phyloP scores from a whole-genome alignment of 345 rosid species.

The Viola odorata region DNA sequence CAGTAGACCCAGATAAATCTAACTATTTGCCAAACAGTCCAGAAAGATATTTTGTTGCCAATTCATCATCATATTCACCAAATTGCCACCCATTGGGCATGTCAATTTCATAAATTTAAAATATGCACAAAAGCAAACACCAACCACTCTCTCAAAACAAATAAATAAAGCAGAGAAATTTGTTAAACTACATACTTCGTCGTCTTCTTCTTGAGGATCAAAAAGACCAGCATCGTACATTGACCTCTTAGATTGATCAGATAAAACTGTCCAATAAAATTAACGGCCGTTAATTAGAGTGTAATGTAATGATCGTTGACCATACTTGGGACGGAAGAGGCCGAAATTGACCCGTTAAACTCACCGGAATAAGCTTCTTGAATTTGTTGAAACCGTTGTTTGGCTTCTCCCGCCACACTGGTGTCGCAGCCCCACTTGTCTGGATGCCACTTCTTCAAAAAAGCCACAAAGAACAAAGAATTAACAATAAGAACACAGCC shows the following conservation, averaged over 20 bases:
- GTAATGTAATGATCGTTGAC: background rate
- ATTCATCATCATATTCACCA: background rate
- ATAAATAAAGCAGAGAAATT: background rate
- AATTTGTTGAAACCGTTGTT: conserved; percentile 80
- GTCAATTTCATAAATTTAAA: too few species aligned
- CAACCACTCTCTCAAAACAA: background rate
- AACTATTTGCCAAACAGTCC: background rate
- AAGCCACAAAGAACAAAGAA: background rate
- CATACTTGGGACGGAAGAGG: background rate
- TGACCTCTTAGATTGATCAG: conserved; percentile 59
- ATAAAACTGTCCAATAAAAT: conserved; percentile 38
- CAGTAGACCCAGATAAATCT: too few species aligned
- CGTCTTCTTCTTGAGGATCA: conserved; percentile 68
- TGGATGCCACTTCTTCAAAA: conserved; percentile 85
- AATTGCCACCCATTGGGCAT: background rate
- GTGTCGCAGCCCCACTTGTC: conserved; percentile 59
- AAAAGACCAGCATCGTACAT: conserved; percentile 79
- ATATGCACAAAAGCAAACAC: too few species aligned
- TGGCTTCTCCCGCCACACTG: conserved; percentile 60
- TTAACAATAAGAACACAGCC: background rate
- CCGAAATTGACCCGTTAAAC: background rate
- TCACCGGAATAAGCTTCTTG: conserved; percentile 93
- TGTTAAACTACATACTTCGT: conserved; percentile 41
- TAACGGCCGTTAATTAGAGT: conserved; percentile 8
- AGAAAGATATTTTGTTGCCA: background rate